These are phyloP conservation scores for Pterocarpus macrocarpus DNA, from an alignment of 306 rosid species.

Conservation along the genomic window DNA sequence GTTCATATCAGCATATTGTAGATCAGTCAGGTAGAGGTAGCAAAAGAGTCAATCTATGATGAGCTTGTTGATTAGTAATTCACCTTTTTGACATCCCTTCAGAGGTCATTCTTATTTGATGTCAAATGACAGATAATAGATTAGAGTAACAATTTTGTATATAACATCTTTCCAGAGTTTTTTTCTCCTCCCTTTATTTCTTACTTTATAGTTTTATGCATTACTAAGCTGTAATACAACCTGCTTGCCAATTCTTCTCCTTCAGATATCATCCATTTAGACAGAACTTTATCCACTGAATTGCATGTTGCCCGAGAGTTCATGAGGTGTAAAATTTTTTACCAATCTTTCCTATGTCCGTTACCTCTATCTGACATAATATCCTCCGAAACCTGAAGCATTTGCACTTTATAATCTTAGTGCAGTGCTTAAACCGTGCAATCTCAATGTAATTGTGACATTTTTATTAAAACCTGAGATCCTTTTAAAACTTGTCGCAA, in stretches of 20 bases:
- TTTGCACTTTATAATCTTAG: not conserved
- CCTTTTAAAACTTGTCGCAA: not conserved
- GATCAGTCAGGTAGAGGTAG: constrained; percentile 56
- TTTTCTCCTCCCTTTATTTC: not conserved
- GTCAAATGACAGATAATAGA: constrained; percentile 31
- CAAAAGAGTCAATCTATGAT: constrained; percentile 39
- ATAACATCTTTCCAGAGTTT: constrained; percentile 34
- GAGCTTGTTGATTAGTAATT: constrained; percentile 43
- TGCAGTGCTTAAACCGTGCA: not conserved
- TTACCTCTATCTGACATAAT: not conserved
- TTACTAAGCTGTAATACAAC: no score
- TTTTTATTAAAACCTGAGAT: not conserved
- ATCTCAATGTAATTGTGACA: not conserved
- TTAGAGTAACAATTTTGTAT: constrained; percentile 43
- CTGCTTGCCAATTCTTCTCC: no score
- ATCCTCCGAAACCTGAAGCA: not conserved
- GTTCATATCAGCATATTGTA: constrained; percentile 50
- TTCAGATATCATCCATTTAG: no score
- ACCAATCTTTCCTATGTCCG: not conserved
- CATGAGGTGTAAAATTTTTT: not conserved
- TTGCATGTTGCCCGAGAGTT: constrained; percentile 7
- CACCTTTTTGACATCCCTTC: constrained; percentile 39
- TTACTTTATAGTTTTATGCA: not conserved
- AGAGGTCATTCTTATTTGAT: constrained; percentile 32
- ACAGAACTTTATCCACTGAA: no score